These are phyloP conservation scores for Cercospora sesami DNA, from an alignment of 2,329 filamentous ascomycete species.

Conservation along the genomic window DNA sequence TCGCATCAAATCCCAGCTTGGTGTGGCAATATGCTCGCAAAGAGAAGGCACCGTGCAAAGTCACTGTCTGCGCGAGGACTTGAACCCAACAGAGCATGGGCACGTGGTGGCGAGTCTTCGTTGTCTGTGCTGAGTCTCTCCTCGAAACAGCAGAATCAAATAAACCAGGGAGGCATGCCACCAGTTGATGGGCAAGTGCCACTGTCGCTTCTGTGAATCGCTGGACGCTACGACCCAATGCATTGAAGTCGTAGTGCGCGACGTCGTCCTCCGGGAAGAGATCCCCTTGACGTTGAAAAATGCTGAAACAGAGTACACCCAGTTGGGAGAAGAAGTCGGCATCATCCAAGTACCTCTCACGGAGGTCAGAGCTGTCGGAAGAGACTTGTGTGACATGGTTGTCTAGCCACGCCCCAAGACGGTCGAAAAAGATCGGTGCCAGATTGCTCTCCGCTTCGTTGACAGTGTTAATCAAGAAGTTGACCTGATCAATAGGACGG, in stretches of 20 bases:
- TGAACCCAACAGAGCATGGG: conserved; percentile 25
- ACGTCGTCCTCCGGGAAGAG: conserved; percentile 10
- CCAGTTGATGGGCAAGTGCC: conserved; percentile 25
- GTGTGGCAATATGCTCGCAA: conserved; percentile 8
- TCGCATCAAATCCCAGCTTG: conserved; percentile 9
- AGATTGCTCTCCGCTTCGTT: neutral
- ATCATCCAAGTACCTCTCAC: conserved; percentile 23
- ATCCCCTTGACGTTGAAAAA: conserved; percentile 29
- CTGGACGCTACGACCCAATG: neutral
- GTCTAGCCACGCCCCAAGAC: conserved; percentile 21
- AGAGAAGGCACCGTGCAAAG: conserved; percentile 4
- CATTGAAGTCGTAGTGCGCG: conserved; percentile 10
- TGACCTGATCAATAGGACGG: conserved; percentile 18
- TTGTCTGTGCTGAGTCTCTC: conserved; percentile 31
- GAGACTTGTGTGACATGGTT: conserved; percentile 23
- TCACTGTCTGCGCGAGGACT: conserved; percentile 22
- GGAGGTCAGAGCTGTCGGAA: conserved; percentile 6
- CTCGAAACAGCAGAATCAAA: conserved; percentile 25
- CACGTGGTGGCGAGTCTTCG: conserved; percentile 22
- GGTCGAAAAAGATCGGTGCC: neutral
- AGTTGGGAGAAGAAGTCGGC: conserved; percentile 27
- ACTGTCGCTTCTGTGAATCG: conserved; percentile 21
- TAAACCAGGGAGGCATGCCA: conserved; percentile 24
- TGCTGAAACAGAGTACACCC: conserved; percentile 28
- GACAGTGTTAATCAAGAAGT: conserved; percentile 5